Percentiles rank a stretch among this genome's conserved stretches.
These are phyloP conservation scores for Protea cynaroides DNA, from an alignment of 164 flowering plant genomes.

Conservation along the genomic window DNA sequence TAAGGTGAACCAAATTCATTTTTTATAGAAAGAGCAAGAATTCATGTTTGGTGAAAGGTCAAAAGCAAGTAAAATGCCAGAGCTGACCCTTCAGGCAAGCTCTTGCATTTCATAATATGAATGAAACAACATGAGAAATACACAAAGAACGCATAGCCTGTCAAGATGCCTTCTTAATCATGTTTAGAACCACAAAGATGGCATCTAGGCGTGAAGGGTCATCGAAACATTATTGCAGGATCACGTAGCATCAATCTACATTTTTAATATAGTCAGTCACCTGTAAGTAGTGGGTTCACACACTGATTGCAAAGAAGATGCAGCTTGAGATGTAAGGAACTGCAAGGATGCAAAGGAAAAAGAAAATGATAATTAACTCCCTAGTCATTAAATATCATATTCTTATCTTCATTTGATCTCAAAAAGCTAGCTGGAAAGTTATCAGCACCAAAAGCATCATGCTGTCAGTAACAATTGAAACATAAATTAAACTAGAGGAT, in stretches of 20 bases:
- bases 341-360: constrained; percentile 14
- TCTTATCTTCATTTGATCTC: not conserved
- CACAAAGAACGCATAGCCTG: not conserved
- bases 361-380: not conserved
- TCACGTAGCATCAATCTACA: not conserved
- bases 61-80: no score
- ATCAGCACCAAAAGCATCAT: not conserved
- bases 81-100: no score
- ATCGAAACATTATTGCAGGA: no score
- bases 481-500: not conserved
- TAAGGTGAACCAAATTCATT: no score
- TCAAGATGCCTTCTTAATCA: not conserved
- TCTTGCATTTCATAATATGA: not conserved
- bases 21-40: no score
- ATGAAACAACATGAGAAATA: not conserved
- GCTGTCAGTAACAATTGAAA: not conserved
- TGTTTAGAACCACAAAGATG: not conserved
- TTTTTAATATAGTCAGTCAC: constrained; percentile 12
- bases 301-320: constrained; percentile 2
- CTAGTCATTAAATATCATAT: not conserved
- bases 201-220: not conserved
- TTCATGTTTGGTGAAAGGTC: no score
- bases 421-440: no score
- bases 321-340: constrained; percentile 26
- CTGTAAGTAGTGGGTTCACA: constrained; percentile 19